These are phyloP conservation scores for Chlamydomonas schloesseri DNA, from an alignment of 139 green algal species.

Conservation along the genomic window DNA sequence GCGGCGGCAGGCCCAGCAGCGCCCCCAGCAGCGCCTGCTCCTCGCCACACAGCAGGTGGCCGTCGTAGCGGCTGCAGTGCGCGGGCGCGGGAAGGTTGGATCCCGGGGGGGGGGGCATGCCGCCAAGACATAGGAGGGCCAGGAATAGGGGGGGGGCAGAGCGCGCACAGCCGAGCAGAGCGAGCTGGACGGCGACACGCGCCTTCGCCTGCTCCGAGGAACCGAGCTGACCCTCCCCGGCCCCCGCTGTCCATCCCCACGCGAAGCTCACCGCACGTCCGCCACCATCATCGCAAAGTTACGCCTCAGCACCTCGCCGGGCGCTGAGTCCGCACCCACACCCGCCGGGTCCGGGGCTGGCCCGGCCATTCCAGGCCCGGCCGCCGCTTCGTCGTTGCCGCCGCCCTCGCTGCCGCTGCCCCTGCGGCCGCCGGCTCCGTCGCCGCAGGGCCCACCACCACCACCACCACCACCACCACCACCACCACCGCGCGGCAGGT, in stretches of 20 bases:
- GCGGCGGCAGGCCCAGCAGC: not conserved
- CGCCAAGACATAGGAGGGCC: too few relatives aligned
- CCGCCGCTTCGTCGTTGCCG: not conserved
- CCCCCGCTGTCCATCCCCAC: too few relatives aligned
- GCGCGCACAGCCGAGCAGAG: too few relatives aligned
- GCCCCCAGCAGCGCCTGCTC: not conserved
- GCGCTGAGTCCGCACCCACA: not conserved
- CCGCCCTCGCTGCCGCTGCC: not conserved
- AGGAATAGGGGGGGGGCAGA: too few relatives aligned
- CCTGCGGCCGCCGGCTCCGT: not conserved
- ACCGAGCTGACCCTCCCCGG: too few relatives aligned
- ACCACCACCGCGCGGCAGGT: not conserved
- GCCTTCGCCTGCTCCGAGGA: too few relatives aligned
- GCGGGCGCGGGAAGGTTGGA: too few relatives aligned
- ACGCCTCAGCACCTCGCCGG: slow-evolving; percentile 21
- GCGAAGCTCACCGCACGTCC: slow-evolving; percentile 2
- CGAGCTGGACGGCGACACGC: too few relatives aligned
- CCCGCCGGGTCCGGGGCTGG: not conserved
- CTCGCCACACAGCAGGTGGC: slow-evolving; percentile 24
- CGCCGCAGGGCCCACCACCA: not conserved
- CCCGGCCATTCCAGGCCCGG: not conserved
- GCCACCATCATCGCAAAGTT: slow-evolving; percentile 5
- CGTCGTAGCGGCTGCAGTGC: slow-evolving; percentile 22
- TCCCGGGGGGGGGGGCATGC: too few relatives aligned
- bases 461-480: too few relatives aligned